Conservation (phyloP, 352 stramenopile species). For the Phytophthora sojae region DNA sequence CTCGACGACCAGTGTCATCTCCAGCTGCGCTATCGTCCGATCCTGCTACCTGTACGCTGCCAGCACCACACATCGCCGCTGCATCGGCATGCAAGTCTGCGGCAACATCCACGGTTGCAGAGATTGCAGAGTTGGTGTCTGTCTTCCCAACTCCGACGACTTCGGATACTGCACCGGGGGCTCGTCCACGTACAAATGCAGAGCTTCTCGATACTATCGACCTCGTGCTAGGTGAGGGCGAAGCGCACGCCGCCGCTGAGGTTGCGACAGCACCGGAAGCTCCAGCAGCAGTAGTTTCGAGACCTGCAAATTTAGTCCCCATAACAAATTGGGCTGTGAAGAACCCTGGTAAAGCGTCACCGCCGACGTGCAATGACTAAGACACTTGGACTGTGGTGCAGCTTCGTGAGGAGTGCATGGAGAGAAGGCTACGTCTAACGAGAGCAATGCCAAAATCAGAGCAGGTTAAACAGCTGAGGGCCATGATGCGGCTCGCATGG, state of each 20-base stretch:
- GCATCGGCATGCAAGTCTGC: too few relatives aligned
- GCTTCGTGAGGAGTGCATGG: background rate
- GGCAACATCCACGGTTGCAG: too few relatives aligned
- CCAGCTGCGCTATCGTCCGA: too few relatives aligned
- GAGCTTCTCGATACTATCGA: background rate
- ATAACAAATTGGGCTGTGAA: background rate
- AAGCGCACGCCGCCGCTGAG: background rate
- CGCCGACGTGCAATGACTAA: background rate
- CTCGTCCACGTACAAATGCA: background rate
- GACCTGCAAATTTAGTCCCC: background rate
- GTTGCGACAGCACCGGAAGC: background rate
- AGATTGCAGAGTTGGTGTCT: too few relatives aligned
- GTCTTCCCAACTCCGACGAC: too few relatives aligned
- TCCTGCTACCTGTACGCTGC: too few relatives aligned
- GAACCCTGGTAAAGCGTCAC: background rate
- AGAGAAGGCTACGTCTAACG: background rate
- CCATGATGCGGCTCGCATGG: background rate
- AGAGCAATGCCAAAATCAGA: background rate
- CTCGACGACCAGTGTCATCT: too few relatives aligned
- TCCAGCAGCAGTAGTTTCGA: background rate
- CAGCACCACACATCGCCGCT: too few relatives aligned
- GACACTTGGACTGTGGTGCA: background rate
- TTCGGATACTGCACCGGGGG: background rate
- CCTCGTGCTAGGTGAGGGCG: background rate
- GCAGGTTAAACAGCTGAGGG: conserved; percentile 1